Conservation (phyloP, 176 grass and related monocot genomes). For the Triticum dicoccoides region DNA sequence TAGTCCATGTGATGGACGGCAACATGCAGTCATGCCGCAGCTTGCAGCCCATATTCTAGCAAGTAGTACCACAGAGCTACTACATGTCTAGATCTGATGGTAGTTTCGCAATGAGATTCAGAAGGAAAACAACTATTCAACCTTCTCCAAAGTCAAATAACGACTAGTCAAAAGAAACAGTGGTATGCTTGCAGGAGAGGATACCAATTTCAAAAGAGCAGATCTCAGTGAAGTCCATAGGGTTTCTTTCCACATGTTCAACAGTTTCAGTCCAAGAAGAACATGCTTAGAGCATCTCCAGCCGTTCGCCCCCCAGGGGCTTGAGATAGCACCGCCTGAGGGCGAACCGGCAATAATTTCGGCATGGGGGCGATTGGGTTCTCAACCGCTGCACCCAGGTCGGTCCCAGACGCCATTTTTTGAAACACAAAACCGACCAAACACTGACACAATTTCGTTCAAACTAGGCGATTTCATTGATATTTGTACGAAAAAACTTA, state of each 20-base stretch:
- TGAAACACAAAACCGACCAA: too few species aligned
- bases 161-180: background rate
- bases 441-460: too few species aligned
- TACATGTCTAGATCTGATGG: background rate
- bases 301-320: too few species aligned
- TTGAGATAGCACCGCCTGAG: too few species aligned
- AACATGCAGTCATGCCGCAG: background rate
- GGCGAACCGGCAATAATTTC: too few species aligned
- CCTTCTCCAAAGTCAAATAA: background rate
- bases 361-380: too few species aligned
- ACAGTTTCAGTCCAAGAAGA: background rate
- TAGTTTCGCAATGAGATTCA: background rate
- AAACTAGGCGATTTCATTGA: too few species aligned
- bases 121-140: too few species aligned
- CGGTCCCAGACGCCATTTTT: too few species aligned
- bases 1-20: background rate
- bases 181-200: background rate
- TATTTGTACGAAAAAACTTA: too few species aligned
- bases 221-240: background rate
- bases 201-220: too few species aligned
- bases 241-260: background rate
- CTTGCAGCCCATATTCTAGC: background rate
- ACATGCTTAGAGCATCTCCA: background rate
- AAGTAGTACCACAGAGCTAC: background rate
- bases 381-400: too few species aligned